Conservation (phyloP, 306 rosid species). For the Gleditsia sinensis region DNA sequence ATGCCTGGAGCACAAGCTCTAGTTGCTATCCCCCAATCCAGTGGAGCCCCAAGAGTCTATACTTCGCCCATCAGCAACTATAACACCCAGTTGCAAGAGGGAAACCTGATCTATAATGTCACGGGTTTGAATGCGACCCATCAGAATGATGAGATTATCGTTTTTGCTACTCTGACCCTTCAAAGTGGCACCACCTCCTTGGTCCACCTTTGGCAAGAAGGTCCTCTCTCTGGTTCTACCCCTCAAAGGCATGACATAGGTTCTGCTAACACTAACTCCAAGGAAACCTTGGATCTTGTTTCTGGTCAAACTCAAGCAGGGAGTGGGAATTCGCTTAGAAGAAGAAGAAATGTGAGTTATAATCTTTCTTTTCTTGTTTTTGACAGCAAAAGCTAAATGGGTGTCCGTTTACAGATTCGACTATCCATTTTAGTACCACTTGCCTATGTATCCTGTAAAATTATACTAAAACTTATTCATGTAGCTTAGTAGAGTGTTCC, state of each 20-base stretch:
- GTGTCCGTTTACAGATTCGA: too few relatives aligned
- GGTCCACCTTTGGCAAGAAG: constrained; percentile 76
- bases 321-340: constrained; percentile 32
- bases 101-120: constrained; percentile 29
- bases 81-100: not conserved
- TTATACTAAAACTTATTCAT: too few relatives aligned
- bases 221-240: constrained; percentile 39
- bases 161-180: constrained; percentile 54
- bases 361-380: too few relatives aligned
- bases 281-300: constrained; percentile 53
- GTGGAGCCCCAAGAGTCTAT: constrained; percentile 23
- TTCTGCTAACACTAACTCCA: constrained; percentile 26
- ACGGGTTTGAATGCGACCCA: constrained; percentile 31
- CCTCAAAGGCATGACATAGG: not conserved
- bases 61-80: not conserved
- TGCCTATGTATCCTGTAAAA: too few relatives aligned
- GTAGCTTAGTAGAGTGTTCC: too few relatives aligned
- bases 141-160: constrained; percentile 44
- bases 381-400: too few relatives aligned
- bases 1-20: constrained; percentile 71
- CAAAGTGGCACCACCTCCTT: constrained; percentile 32
- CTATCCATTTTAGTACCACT: too few relatives aligned
- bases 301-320: constrained; percentile 50
- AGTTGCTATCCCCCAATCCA: constrained; percentile 46
- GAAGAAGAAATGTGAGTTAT: constrained; percentile 66